Percentiles rank a stretch among this genome's conserved stretches.
Evolutionary conservation across 1,284 basidiomycete species (phyloP).

Genomic region (Fomes fomentarius): DNA sequence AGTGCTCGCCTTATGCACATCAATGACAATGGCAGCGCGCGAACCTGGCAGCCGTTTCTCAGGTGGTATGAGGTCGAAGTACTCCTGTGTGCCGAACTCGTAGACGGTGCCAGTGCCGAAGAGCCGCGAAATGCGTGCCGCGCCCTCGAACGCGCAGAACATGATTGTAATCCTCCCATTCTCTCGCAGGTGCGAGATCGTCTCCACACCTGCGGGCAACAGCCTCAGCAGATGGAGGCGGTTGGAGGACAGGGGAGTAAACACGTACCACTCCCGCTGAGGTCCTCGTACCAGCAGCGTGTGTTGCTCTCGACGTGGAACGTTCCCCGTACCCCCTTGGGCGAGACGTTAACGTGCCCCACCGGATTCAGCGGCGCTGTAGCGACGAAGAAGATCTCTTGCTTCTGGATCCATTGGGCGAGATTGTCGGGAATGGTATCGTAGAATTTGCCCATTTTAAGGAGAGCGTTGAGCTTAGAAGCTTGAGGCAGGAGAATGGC

Average conservation of each 20-base stretch:
- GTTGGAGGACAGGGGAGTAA: background rate
- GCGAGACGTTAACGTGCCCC: constrained; percentile 61
- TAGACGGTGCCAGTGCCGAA: constrained; percentile 52
- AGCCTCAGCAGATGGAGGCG: background rate
- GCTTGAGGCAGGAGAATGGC: background rate
- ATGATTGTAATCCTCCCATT: constrained; percentile 59
- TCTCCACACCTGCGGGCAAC: constrained; percentile 49
- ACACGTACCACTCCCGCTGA: constrained; percentile 54
- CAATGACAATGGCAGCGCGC: constrained; percentile 51
- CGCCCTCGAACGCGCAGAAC: constrained; percentile 57
- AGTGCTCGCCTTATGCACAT: constrained; percentile 54
- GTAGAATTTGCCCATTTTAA: constrained; percentile 50
- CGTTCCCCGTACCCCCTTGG: constrained; percentile 52
- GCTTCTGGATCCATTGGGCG: constrained; percentile 51
- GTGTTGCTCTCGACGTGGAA: constrained; percentile 51
- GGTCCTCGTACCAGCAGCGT: constrained; percentile 60
- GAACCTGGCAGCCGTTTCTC: constrained; percentile 52
- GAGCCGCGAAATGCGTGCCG: constrained; percentile 51
- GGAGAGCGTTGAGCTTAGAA: background rate
- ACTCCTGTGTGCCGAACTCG: constrained; percentile 58
- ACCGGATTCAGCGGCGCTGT: constrained; percentile 51
- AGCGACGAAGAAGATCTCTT: constrained; percentile 60
- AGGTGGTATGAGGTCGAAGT: constrained; percentile 45
- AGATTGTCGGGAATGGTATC: constrained; percentile 49
- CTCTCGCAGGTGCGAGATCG: constrained; percentile 58